Base-by-base conservation (phyloP, 148 eudicot genomes). In the Cornus controversa region DNA sequence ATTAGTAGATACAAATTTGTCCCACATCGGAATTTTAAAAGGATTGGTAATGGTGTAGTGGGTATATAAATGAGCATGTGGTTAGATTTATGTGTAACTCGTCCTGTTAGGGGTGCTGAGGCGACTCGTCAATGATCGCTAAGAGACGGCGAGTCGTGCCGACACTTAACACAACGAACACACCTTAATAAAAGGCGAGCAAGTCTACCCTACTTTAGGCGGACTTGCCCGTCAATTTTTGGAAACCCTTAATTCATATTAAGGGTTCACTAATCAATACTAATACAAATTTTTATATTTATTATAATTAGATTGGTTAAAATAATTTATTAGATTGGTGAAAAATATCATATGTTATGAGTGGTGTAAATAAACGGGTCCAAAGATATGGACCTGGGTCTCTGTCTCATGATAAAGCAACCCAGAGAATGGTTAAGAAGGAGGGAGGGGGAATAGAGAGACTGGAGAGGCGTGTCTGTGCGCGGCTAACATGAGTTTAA, bases 81-180 rank as follows among this genome's bases (percentile, higher is more conserved):
- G 6, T 2, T 16, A 20, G 4, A 4, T 20, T 7, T 7, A 13
- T 3, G 5, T 1, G 14, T 9, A 80, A 68, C 62, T 79, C 82
- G 78, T 74, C 88, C 79, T 78, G 88, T 78, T 84, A 72, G 88
- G 88, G 86, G 86, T 83, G 86, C 75, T 60, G 65, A 57, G 88
- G 84, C 88, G 82, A 86, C 84, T 34, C 54, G 86, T 83, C 80
- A 27, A 86, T 83, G 86, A 80, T 63, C 84, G 82, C 5, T 26
- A 6, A 77, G 88, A 72, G 86, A 83, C 31, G 86, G 75, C 84
- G 73, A 62, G 88, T 83, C 86, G 84, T 75, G 86, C 84, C 84
- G 68, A 86, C 84, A 83, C 84, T 80, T 57, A 79, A 24, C 16
- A 71, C 37, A 66, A 65, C 83, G 86, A 86, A 83, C 88, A 80